Base-by-base conservation (phyloP, 2,329 filamentous ascomycete genomes). In the Pseudogymnoascus sp. region DNA sequence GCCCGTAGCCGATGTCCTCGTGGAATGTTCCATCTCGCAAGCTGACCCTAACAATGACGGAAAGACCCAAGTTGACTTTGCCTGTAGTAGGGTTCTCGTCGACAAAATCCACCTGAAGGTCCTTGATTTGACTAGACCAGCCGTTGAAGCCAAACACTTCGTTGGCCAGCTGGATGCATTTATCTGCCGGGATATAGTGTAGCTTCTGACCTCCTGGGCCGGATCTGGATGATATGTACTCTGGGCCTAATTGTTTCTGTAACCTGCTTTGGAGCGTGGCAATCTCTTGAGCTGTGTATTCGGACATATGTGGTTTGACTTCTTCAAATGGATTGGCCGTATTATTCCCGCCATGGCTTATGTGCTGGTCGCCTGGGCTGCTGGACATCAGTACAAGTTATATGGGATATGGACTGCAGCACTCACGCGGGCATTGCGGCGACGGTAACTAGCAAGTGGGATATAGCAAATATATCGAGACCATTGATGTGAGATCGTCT, bases 81-180 rank as follows among this genome's bases (percentile, higher is more conserved):
- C 87, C 82, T 7, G 86, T 92, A 68, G 87, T 83, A 14, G 86
- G 82, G 69, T 88, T 86, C 75, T 97, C 92, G 70, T 97, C 93
- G 63, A 94, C 90, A 74, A 95, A 97, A 74, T 99, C 94, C 63
- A 97, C 89, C 71, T 96, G 89, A 37, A 97, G 89, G 71, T 95
- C 92, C 71, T 93, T 90, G 63, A 99, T 94, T n/a, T 89, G 88
- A 61, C 90, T 96, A 8, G 90, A 96, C 94, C 94, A 99, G 69
- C 92, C 92, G 75, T 97, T 96, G 79, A 97, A 97, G 8, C 92
- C 92, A 76, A 97, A 96, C 1, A 97, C 87, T 73, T 97, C 90
- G 70, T 97, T 97, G 60, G 92, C 92, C 59, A 97, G 86, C 62
- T 90, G 89, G 73, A 99, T 99, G 71, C 89, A 92, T 77, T 99